Conservation (phyloP, 2,329 filamentous ascomycete species). For the Dothistroma septosporum region DNA sequence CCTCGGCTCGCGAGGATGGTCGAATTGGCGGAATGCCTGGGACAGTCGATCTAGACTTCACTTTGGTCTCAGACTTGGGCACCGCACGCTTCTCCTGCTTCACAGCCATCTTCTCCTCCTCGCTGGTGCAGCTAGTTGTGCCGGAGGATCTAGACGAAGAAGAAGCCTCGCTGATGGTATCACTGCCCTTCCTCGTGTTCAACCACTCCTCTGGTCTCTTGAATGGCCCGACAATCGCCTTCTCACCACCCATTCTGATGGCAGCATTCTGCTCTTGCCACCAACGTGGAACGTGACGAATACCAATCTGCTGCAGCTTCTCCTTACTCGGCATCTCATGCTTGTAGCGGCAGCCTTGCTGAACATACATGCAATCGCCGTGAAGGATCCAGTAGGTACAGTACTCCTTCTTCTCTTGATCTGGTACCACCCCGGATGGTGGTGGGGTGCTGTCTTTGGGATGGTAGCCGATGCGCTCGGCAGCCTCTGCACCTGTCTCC, state of each 20-base stretch:
- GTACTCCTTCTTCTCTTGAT: slow-evolving; percentile 62
- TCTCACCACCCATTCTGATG: slow-evolving; percentile 24
- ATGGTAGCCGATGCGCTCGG: slow-evolving; percentile 29
- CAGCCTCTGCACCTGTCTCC: slow-evolving; percentile 25
- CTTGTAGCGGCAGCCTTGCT: slow-evolving; percentile 83
- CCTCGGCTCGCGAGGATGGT: slow-evolving; percentile 7
- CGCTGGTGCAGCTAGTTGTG: neutral
- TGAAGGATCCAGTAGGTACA: slow-evolving; percentile 89
- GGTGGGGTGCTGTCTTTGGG: slow-evolving; percentile 20
- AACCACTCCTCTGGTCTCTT: slow-evolving; percentile 25
- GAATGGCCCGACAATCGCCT: slow-evolving; percentile 14
- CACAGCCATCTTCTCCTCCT: neutral
- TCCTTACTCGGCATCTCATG: slow-evolving; percentile 80
- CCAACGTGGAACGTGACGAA: slow-evolving; percentile 56
- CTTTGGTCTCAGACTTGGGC: neutral
- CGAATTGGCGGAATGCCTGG: slow-evolving; percentile 6
- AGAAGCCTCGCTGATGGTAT: slow-evolving; percentile 16
- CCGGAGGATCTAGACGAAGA: slow-evolving; percentile 6
- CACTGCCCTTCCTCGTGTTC: slow-evolving; percentile 18
- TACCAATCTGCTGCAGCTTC: slow-evolving; percentile 65
- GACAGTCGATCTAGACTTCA: neutral
- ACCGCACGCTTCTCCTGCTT: slow-evolving; percentile 1
- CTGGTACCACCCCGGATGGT: slow-evolving; percentile 39
- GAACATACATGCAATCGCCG: slow-evolving; percentile 77
- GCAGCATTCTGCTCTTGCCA: slow-evolving; percentile 47